Base-by-base conservation (phyloP, 2,329 filamentous ascomycete species). In the Calonectria henricotiae region DNA sequence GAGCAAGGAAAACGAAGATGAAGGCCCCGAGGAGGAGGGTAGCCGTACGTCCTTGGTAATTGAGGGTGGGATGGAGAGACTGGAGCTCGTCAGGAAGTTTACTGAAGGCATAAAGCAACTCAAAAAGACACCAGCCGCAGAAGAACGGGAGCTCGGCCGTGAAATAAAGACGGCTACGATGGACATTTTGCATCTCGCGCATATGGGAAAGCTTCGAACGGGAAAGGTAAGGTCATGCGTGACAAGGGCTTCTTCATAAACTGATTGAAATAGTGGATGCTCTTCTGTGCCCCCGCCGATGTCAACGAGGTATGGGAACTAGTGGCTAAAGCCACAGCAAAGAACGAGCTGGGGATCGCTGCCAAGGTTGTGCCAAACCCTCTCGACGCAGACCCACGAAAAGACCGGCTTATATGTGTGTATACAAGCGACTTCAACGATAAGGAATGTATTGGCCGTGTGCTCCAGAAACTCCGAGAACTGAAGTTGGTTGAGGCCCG, bases 401-500 rank as follows among this genome's bases (percentile, higher is more conserved):
- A 81, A 49, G 81, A 83, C 23, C 86, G 90, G 23, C 82, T 96
- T 47, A 90, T 97, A 30, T 95, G 93, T 74, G 85, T 97, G 8
- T 97, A 97, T 80, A 97, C 94, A 5, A 84, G 85, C 47, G 90
- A 97, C 79, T 96, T 95, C 78, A 84, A 84, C 32, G 90, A 97
- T 78, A 86, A 83, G 62, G 83, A 86, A 4, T 94, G 97, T 78
- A 88, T 97, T 6, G 86, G 85, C 32, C 87, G 92, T 49, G 92
- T 97, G 4, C 83, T 96, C 44, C 78, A 85, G 68, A 87, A 85
- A 73, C 81, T 97, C 71, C 86, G 87, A 62, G 85, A 90, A 66
- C 83, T 95, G 68, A 90, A 87, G 8, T 82, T 96, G 43, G 85
- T 92, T 62, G 84, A 84, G 39, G 70, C 79, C 23, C 81, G 73